Conservation (phyloP, 176 grass and related monocot species). For the Carex myosuroides region DNA sequence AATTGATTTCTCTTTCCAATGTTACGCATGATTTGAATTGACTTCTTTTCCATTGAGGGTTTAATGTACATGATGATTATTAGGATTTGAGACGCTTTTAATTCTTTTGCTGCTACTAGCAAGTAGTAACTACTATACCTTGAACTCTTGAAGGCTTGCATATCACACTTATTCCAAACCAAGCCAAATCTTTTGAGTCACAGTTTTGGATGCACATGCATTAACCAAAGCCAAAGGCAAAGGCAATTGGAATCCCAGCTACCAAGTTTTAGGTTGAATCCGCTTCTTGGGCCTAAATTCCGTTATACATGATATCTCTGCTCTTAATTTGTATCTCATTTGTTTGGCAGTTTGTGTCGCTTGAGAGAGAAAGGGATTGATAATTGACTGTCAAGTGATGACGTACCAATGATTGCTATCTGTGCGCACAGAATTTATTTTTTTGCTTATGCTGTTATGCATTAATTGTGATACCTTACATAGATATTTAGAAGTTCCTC, state of each 20-base stretch:
- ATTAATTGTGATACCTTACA: background rate
- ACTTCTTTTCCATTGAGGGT: background rate
- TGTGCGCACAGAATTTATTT: background rate
- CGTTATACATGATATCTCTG: slow-evolving; percentile 9
- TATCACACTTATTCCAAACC: slow-evolving; percentile 9
- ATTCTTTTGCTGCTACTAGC: background rate
- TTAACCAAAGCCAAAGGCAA: background rate
- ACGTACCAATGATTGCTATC: background rate
- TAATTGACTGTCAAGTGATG: background rate
- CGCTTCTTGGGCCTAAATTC: slow-evolving; percentile 12
- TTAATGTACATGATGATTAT: background rate
- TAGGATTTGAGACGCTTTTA: background rate
- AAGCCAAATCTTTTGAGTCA: background rate
- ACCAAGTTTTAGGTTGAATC: slow-evolving; percentile 10
- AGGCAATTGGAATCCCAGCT: background rate
- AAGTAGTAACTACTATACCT: background rate
- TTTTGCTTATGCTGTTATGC: background rate
- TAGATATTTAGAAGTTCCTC: background rate
- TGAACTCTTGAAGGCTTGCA: background rate
- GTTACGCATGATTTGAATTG: background rate
- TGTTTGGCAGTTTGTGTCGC: slow-evolving; percentile 4
- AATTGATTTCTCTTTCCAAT: background rate
- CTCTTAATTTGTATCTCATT: slow-evolving; percentile 1
- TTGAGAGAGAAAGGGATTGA: slow-evolving; percentile 8
- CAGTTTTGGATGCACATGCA: slow-evolving; percentile 8